These are phyloP conservation scores for Eucommia ulmoides DNA, from an alignment of 257 asterid genomes.

Conservation along the genomic window DNA sequence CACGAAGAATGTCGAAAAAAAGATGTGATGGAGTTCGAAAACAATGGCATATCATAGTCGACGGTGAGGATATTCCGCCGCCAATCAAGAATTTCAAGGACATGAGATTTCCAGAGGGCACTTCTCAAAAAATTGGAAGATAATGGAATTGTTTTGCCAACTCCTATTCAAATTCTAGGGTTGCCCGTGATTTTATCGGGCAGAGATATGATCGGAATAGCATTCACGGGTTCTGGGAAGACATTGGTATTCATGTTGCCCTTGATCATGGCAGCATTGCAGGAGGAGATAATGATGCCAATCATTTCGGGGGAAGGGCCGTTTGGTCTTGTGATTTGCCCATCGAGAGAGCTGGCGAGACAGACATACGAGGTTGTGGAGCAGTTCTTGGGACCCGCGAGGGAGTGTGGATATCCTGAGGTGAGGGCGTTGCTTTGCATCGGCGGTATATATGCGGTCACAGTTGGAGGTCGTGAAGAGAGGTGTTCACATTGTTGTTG, in stretches of 20 bases:
- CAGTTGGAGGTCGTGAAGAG: constrained; percentile 72
- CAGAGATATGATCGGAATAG: neutral
- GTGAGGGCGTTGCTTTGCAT: constrained; percentile 80
- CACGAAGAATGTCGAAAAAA: neutral
- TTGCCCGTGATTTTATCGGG: neutral
- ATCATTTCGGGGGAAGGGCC: neutral
- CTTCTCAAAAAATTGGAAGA: neutral
- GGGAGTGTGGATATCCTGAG: constrained; percentile 61
- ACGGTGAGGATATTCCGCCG: neutral
- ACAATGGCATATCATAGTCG: neutral
- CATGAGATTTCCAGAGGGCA: neutral
- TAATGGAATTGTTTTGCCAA: neutral
- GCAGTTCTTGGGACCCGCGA: constrained; percentile 59
- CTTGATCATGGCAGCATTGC: neutral
- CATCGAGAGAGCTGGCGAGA: constrained; percentile 85
- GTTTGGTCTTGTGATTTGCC: constrained; percentile 47
- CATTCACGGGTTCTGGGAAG: neutral
- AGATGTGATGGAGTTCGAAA: neutral
- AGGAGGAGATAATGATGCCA: neutral
- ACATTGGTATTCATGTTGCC: neutral
- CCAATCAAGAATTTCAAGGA: neutral
- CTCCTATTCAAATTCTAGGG: neutral
- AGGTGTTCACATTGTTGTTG: constrained; percentile 89
- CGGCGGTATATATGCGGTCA: constrained; percentile 81
- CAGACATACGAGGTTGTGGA: constrained; percentile 81